Evolutionary conservation across 106 monocot genomes (phyloP).

Genomic region (Dioscorea zingiberensis): DNA sequence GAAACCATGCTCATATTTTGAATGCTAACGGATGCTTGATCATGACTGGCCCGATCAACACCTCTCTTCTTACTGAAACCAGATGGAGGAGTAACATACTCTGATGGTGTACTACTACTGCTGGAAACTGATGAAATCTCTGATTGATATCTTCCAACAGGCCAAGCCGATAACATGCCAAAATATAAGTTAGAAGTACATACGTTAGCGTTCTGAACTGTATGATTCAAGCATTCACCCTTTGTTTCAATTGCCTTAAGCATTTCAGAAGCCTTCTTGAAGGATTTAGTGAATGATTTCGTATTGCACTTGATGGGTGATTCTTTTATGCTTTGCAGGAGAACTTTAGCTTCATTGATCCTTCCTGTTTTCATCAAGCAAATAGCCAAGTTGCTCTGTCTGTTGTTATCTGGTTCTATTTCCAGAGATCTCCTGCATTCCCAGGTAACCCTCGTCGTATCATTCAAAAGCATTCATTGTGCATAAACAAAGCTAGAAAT

Average conservation of each 20-base stretch:
- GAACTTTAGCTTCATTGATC: conserved; percentile 19
- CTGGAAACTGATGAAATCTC: not conserved
- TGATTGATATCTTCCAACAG: not conserved
- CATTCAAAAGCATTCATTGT: not conserved
- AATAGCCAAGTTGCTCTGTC: conserved; percentile 27
- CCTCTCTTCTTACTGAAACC: too few relatives aligned
- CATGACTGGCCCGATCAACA: too few relatives aligned
- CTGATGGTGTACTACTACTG: not conserved
- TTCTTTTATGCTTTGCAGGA: conserved; percentile 8
- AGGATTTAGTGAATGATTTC: conserved; percentile 14
- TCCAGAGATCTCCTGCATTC: conserved; percentile 22
- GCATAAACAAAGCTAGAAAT: not conserved
- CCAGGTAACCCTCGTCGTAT: not conserved
- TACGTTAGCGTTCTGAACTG: not conserved
- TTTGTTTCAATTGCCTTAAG: conserved; percentile 11
- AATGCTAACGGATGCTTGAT: too few relatives aligned
- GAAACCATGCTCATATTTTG: not conserved
- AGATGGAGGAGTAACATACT: not conserved
- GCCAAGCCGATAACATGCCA: not conserved
- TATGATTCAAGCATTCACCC: not conserved
- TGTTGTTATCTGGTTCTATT: conserved; percentile 19
- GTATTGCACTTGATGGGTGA: conserved; percentile 2
- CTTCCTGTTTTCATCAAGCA: conserved; percentile 26
- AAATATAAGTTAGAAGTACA: not conserved
- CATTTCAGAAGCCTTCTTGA: conserved; percentile 10